Conservation (phyloP, 106 monocot species). For the Platanthera zijinensis region DNA sequence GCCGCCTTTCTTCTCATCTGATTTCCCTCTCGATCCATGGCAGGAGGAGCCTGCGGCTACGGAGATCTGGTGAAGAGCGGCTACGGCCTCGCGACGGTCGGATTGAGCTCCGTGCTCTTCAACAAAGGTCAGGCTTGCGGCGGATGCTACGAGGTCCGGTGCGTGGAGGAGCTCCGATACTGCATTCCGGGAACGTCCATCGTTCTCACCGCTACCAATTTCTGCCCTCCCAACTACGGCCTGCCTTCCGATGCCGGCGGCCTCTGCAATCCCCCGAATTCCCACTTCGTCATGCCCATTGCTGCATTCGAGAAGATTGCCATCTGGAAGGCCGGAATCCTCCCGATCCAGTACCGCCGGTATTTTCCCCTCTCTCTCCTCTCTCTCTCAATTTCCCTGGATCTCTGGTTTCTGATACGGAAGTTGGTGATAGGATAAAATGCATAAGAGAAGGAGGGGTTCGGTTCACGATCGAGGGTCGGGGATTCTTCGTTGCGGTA, state of each 20-base stretch:
- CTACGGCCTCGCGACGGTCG: conserved; percentile 81
- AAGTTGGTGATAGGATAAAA: conserved; percentile 47
- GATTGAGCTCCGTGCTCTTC: conserved; percentile 71
- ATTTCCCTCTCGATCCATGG: conserved; percentile 1
- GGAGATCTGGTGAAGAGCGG: conserved; percentile 75
- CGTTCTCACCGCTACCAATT: conserved; percentile 78
- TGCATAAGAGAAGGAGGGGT: conserved; percentile 74
- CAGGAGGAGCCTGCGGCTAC: conserved; percentile 92
- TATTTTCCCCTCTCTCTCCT: neutral
- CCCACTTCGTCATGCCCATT: conserved; percentile 88
- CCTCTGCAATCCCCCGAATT: conserved; percentile 82
- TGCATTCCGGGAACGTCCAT: conserved; percentile 91
- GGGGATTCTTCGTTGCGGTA: conserved; percentile 63
- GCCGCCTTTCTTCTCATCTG: neutral
- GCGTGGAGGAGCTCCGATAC: conserved; percentile 77
- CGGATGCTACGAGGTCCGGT: conserved; percentile 81
- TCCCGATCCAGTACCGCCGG: conserved; percentile 93
- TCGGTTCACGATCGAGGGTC: conserved; percentile 64
- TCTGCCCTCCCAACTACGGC: conserved; percentile 90
- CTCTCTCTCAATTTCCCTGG: neutral
- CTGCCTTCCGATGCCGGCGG: conserved; percentile 69
- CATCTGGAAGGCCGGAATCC: conserved; percentile 89
- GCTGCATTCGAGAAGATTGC: conserved; percentile 98
- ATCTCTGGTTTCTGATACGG: neutral
- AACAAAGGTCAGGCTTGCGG: conserved; percentile 77